Evolutionary conservation across 768 basidiomycete genomes (phyloP).

Genomic region (Fomitopsis serialis): DNA sequence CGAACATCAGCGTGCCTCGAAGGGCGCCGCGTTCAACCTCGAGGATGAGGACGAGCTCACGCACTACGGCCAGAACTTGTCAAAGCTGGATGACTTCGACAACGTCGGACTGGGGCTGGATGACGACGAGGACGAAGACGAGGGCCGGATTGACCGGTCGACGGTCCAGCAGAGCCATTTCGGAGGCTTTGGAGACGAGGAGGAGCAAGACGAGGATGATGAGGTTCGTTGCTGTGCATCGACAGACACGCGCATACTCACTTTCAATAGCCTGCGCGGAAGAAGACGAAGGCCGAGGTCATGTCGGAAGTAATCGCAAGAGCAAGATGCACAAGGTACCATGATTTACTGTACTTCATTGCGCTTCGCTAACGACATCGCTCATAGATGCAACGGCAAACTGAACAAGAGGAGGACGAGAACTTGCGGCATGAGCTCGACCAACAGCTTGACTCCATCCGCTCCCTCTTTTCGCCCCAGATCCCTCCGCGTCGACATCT

Average conservation of each 20-base stretch:
- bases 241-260: background rate
- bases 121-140: conserved; percentile 49
- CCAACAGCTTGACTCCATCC: conserved; percentile 77
- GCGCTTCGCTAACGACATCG: background rate
- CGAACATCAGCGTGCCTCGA: conserved; percentile 77
- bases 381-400: conserved; percentile 75
- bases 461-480: conserved; percentile 54
- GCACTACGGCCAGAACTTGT: conserved; percentile 86
- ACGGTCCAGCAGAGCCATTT: conserved; percentile 73
- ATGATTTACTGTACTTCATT: conserved; percentile 5
- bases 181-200: conserved; percentile 79
- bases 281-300: conserved; percentile 91
- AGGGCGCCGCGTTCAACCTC: conserved; percentile 78
- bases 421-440: conserved; percentile 86
- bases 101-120: conserved; percentile 55
- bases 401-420: conserved; percentile 81
- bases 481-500: conserved; percentile 40
- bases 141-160: conserved; percentile 64
- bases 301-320: conserved; percentile 99
- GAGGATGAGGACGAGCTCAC: conserved; percentile 90
- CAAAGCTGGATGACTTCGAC: conserved; percentile 82
- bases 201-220: conserved; percentile 47
- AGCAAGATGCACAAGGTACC: conserved; percentile 91
- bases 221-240: conserved; percentile 24
- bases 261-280: conserved; percentile 58